Percentiles rank a stretch among this genome's conserved stretches.
These are phyloP conservation scores for Brasenia schreberi DNA, from an alignment of 164 flowering plant genomes.

Conservation along the genomic window DNA sequence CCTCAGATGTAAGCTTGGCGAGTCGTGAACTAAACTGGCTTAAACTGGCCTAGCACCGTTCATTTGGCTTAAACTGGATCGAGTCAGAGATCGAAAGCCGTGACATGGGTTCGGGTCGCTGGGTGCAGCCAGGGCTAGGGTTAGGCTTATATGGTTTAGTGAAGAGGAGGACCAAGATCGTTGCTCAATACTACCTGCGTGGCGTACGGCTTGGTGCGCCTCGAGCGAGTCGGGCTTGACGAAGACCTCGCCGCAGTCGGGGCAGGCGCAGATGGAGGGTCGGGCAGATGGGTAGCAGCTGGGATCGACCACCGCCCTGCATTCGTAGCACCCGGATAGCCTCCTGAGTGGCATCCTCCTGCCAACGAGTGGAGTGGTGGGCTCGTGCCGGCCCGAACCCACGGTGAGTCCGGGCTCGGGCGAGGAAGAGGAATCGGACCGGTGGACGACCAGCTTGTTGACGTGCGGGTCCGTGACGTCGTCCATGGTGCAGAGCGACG, in stretches of 20 bases:
- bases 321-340: constrained; percentile 32
- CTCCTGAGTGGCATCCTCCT: constrained; percentile 23
- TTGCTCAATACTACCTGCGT: constrained; percentile 50
- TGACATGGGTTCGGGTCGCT: no score
- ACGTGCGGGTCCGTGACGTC: constrained; percentile 77
- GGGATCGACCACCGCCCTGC: constrained; percentile 24
- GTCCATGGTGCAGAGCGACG: constrained; percentile 62
- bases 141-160: not conserved
- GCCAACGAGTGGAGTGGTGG: constrained; percentile 26
- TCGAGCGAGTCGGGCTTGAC: constrained; percentile 76
- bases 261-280: constrained; percentile 52
- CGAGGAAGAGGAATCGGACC: constrained; percentile 52
- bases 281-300: constrained; percentile 44
- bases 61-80: no score
- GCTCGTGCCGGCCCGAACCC: constrained; percentile 37
- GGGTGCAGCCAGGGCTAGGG: not conserved
- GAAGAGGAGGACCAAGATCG: not conserved
- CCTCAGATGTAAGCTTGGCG: no score
- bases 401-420: constrained; percentile 43
- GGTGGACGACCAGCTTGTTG: constrained; percentile 49
- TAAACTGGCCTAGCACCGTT: no score
- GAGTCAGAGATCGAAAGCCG: no score
- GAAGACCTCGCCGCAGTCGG: constrained; percentile 90
- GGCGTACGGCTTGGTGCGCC: constrained; percentile 73
- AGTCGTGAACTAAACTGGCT: no score